Base-by-base conservation (phyloP, 306 rosid species). In the Lathyrus oleraceus region DNA sequence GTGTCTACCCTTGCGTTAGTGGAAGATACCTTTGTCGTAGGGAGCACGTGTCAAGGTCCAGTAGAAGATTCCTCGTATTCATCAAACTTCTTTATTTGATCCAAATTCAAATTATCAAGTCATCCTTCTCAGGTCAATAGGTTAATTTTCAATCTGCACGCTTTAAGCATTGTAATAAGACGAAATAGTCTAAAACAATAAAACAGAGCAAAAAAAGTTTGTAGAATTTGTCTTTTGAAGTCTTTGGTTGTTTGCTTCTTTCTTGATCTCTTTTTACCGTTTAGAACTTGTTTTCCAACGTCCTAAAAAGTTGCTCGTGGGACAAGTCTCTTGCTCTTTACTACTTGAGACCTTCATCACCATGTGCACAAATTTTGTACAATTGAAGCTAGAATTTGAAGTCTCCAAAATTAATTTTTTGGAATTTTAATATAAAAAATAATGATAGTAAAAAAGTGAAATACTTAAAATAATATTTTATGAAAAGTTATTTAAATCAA, bases 1-100 rank as follows among this genome's bases (percentile, higher is more conserved):
- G 38, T 64, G 44, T 6, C 6, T 8, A 16, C 8, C 10, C 23
- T 52, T 23, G 8, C 12, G 63, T 28, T 30, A 13, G 2, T 8
- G 23, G 30, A 13, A 8, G 19, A 59, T 5, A 11, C 66, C 15
- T 35, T 61, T 35, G 10, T 38, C 48, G 23, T 12, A 53, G 1
- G 47, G 45, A 67, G 27, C 66, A 72, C 75, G 75, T 59, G 67
- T 15, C 60, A 45, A 20, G 62, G 49, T 15, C 56, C 17, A 17
- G 17, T 20, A 10, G 10, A 21, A 64, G 10, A 43, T 43, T 64
- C 69, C 14, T 53, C 28, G 14, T 53, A 1, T 53, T 51, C 20
- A 6, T 32, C 38, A 4, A 28, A 28, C 6, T 28, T 28, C 32
- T 28, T 28, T 6, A 28, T 28, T 28, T 28, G 6, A 28, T 4